phyloP scores from a whole-genome alignment of 2,329 filamentous ascomycete genomes.

The Huntiella decipiens region DNA sequence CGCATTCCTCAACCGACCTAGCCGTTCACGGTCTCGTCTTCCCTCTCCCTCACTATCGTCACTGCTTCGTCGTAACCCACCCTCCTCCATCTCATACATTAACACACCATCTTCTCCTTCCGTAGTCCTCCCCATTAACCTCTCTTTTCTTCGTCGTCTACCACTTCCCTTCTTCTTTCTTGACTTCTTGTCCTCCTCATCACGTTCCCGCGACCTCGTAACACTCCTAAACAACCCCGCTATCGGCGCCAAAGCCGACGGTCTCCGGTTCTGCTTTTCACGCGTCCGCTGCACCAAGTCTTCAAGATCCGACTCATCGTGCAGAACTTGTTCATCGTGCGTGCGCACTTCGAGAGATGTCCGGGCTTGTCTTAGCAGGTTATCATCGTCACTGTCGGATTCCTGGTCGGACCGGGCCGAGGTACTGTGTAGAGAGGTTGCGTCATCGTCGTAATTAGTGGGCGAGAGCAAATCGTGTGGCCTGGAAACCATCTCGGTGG shows the following conservation, averaged over 20 bases:
- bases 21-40: conserved; percentile 33
- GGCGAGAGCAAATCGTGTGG: conserved; percentile 35
- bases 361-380: conserved; percentile 43
- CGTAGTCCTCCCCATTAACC: conserved; percentile 31
- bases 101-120: conserved; percentile 53
- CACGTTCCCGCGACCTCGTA: background rate
- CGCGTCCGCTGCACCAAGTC: conserved; percentile 31
- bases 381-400: conserved; percentile 58
- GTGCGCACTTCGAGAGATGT: conserved; percentile 51
- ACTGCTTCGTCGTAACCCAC: conserved; percentile 48
- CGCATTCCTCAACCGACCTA: conserved; percentile 23
- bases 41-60: conserved; percentile 39
- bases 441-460: conserved; percentile 48
- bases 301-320: conserved; percentile 58
- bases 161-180: conserved; percentile 33
- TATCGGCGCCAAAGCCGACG: conserved; percentile 27
- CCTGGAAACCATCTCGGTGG: background rate
- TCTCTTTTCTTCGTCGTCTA: conserved; percentile 33
- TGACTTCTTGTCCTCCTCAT: conserved; percentile 13
- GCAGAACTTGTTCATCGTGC: conserved; percentile 50
- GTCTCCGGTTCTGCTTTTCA: conserved; percentile 28
- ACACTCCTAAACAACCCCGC: conserved; percentile 24
- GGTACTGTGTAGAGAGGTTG: conserved; percentile 39
- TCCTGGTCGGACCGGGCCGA: conserved; percentile 46
- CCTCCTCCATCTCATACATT: conserved; percentile 85